Evolutionary conservation across 352 stramenopile species (phyloP).

Genomic region (Saprolegnia diclina): DNA sequence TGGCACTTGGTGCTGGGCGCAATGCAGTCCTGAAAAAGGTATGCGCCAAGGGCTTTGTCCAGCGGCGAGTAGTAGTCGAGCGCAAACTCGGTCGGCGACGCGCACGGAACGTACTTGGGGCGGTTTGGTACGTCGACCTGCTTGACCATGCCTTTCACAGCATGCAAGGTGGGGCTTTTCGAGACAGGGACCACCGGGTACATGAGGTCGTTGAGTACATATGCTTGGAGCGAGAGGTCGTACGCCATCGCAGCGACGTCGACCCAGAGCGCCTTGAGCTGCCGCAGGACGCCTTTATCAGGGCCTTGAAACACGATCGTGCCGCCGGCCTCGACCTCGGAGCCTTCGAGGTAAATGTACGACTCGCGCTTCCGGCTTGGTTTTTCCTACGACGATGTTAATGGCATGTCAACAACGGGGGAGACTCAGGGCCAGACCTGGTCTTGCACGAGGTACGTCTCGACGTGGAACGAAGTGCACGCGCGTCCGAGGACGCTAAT

Average conservation of each 20-base stretch:
- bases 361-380: constrained; percentile 42
- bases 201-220: constrained; percentile 87
- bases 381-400: constrained; percentile 14
- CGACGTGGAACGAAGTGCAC: constrained; percentile 63
- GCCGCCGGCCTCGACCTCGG: constrained; percentile 90
- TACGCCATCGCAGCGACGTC: constrained; percentile 93
- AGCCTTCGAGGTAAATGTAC: constrained; percentile 94
- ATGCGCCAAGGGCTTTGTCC: constrained; percentile 23
- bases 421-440: no score
- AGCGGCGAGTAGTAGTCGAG: constrained; percentile 22
- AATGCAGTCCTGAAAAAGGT: constrained; percentile 26
- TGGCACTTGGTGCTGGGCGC: constrained; percentile 66
- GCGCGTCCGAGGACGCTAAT: constrained; percentile 49
- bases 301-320: constrained; percentile 91
- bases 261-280: constrained; percentile 89
- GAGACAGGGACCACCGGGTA: constrained; percentile 32
- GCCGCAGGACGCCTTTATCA: constrained; percentile 79
- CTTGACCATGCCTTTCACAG: constrained; percentile 35
- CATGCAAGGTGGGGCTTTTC: constrained; percentile 15
- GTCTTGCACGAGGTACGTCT: constrained; percentile 37
- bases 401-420: no score
- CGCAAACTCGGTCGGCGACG: constrained; percentile 2
- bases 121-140: constrained; percentile 20
- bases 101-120: constrained; percentile 17
- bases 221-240: constrained; percentile 93